Conservation (phyloP, 1,139 yeast species). For the Yamadazyma atlantica region DNA sequence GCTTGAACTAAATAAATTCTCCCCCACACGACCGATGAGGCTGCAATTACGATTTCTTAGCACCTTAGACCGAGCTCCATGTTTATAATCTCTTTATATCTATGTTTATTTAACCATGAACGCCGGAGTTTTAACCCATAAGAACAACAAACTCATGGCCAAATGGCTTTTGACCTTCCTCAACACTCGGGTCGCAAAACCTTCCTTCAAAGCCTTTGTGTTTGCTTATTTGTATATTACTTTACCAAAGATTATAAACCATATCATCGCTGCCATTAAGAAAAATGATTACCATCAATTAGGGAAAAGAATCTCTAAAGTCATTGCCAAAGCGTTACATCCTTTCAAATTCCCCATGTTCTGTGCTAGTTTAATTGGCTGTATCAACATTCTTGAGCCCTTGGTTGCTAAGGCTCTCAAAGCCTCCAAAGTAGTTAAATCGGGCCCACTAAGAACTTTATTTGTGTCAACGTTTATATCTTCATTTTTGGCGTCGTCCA, state of each 20-base stretch:
- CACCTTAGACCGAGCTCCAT: background rate
- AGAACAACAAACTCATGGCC: conserved; percentile 8
- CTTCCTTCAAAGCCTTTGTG: conserved; percentile 31
- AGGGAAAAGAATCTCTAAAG: conserved; percentile 16
- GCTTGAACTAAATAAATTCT: too few relatives aligned
- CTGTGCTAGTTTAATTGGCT: conserved; percentile 29
- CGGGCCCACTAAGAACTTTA: conserved; percentile 19
- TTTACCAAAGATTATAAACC: conserved; percentile 28
- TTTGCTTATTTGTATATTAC: conserved; percentile 36
- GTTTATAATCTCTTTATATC: too few relatives aligned
- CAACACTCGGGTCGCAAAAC: conserved; percentile 19
- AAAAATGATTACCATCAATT: conserved; percentile 18
- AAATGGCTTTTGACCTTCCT: conserved; percentile 6
- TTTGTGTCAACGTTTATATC: conserved; percentile 32
- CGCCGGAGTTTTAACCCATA: conserved; percentile 3
- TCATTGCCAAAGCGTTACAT: conserved; percentile 24
- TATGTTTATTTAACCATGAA: background rate
- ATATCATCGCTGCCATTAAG: conserved; percentile 18
- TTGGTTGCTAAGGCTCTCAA: conserved; percentile 20
- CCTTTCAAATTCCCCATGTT: conserved; percentile 33
- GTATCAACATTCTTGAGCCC: conserved; percentile 37
- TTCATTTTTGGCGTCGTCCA: conserved; percentile 27
- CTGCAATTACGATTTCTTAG: too few relatives aligned
- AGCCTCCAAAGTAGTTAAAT: conserved; percentile 7
- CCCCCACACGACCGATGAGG: too few relatives aligned